Evolutionary conservation across 2,329 filamentous ascomycete genomes (phyloP).

Genomic region (Penicillium frequentans): DNA sequence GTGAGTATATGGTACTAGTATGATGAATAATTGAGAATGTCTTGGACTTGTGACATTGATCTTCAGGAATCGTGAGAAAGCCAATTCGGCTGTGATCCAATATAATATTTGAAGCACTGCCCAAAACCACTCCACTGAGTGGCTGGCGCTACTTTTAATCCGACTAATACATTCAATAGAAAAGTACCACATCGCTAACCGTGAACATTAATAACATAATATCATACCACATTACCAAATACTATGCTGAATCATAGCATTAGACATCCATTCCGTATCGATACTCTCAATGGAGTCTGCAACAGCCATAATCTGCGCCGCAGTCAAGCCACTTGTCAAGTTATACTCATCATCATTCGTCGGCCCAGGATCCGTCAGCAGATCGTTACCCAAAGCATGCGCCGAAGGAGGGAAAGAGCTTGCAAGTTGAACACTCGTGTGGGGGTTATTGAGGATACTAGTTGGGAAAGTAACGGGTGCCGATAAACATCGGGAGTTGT

Average conservation of each 20-base stretch:
- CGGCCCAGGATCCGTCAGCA: slow-evolving; percentile 12
- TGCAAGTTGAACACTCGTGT: slow-evolving; percentile 2
- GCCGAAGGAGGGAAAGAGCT: slow-evolving; percentile 12
- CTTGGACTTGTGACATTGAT: no score
- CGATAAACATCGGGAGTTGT: slow-evolving; percentile 12
- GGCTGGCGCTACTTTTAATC: not conserved
- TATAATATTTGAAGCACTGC: no score
- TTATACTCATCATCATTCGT: slow-evolving; percentile 10
- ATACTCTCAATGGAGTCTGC: slow-evolving; percentile 49
- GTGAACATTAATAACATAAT: not conserved
- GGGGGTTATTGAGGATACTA: slow-evolving; percentile 1
- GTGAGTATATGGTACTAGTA: no score
- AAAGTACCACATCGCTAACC: not conserved
- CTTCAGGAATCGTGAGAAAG: no score
- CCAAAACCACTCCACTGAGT: no score
- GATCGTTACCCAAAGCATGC: slow-evolving; percentile 11
- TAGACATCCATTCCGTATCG: slow-evolving; percentile 50
- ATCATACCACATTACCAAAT: slow-evolving; percentile 35
- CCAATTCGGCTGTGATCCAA: no score
- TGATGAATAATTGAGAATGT: no score
- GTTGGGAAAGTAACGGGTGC: slow-evolving; percentile 15
- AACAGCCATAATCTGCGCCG: slow-evolving; percentile 50
- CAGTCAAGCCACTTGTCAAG: slow-evolving; percentile 34
- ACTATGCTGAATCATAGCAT: slow-evolving; percentile 47
- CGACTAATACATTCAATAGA: not conserved